Conservation (phyloP, 2,329 filamentous ascomycete species). For the Leptoxyphium fumago region DNA sequence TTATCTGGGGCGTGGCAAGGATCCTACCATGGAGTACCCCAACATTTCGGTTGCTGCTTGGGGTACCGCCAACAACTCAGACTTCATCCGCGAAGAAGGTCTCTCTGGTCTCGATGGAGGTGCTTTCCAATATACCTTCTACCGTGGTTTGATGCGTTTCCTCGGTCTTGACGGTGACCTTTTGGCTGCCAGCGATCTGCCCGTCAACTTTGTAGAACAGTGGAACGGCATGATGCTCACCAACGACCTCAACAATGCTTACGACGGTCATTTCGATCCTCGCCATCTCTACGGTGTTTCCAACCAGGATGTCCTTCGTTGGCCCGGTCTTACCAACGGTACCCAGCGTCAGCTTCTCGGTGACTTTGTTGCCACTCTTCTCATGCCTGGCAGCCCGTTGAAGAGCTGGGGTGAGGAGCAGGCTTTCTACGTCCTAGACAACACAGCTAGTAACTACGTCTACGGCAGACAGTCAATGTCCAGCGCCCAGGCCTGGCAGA, state of each 20-base stretch:
- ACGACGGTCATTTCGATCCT: conserved; percentile 47
- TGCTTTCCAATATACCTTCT: conserved; percentile 51
- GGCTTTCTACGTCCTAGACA: conserved; percentile 48
- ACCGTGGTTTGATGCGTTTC: conserved; percentile 46
- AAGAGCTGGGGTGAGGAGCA: conserved; percentile 53
- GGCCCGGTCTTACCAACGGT: conserved; percentile 44
- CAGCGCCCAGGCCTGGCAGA: conserved; percentile 46
- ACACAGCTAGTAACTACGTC: conserved; percentile 49
- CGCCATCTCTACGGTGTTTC: conserved; percentile 50
- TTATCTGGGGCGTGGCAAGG: conserved; percentile 47
- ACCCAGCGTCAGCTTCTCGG: conserved; percentile 43
- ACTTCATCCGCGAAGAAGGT: conserved; percentile 39
- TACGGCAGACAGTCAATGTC: conserved; percentile 51
- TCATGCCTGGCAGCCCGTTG: conserved; percentile 46
- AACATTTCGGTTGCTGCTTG: conserved; percentile 34
- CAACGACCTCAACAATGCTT: conserved; percentile 46
- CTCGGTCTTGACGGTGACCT: conserved; percentile 45
- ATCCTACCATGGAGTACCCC: conserved; percentile 37
- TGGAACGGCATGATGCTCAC: conserved; percentile 44
- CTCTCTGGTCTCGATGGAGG: conserved; percentile 42
- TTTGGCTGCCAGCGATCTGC: conserved; percentile 38
- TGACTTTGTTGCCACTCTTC: conserved; percentile 43
- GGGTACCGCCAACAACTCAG: conserved; percentile 27
- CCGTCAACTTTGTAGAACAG: conserved; percentile 36
- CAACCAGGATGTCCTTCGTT: conserved; percentile 52